Evolutionary conservation across 768 basidiomycete species (phyloP).

Genomic region (Hypsizygus marmoreus): DNA sequence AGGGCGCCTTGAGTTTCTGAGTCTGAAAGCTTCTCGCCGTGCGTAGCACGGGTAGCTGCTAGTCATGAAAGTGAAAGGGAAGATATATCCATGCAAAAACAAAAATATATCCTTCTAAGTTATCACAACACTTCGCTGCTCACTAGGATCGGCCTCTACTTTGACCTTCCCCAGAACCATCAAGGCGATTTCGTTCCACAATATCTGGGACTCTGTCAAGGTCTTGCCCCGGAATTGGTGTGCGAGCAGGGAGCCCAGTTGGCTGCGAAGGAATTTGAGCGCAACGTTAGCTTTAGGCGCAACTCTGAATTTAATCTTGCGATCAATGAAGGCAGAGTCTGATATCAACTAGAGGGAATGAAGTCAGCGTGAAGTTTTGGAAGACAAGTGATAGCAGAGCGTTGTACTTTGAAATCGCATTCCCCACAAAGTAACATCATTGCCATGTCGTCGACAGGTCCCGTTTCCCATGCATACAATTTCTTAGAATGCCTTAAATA

Average conservation of each 20-base stretch:
- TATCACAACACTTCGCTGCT: too few species aligned
- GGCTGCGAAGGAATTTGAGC: conserved; percentile 74
- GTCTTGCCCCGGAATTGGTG: conserved; percentile 66
- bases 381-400: background rate
- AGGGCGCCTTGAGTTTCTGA: too few species aligned
- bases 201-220: conserved; percentile 56
- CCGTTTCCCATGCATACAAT: conserved; percentile 91
- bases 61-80: too few species aligned
- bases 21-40: too few species aligned
- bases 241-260: conserved; percentile 60
- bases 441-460: conserved; percentile 83
- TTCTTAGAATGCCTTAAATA: conserved; percentile 85
- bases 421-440: conserved; percentile 88
- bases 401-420: conserved; percentile 73
- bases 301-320: conserved; percentile 77
- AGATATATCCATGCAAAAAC: too few species aligned
- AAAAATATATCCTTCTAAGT: too few species aligned
- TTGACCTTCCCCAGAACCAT: conserved; percentile 58
- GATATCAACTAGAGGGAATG: conserved; percentile 59
- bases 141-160: conserved; percentile 38
- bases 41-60: too few species aligned
- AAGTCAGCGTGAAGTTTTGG: background rate
- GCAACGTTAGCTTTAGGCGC: conserved; percentile 75
- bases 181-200: conserved; percentile 77
- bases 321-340: conserved; percentile 74